Conservation (phyloP, 768 basidiomycete species). For the Termitomyces sp. region DNA sequence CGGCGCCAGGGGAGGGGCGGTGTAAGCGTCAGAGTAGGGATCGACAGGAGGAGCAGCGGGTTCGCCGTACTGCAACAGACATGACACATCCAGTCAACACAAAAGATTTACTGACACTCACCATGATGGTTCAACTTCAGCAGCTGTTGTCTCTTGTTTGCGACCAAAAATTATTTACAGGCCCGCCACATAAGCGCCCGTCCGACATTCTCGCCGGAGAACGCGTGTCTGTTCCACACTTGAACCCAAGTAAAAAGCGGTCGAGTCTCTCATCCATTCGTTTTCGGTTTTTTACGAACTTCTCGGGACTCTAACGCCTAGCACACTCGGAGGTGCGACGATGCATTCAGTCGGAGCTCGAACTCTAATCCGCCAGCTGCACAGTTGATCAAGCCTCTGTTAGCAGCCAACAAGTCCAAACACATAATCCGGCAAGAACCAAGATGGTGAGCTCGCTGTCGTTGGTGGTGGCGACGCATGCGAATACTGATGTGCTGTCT, state of each 20-base stretch:
- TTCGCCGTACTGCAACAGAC: slow-evolving; percentile 57
- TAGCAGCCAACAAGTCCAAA: slow-evolving; percentile 37
- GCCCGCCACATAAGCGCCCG: slow-evolving; percentile 12
- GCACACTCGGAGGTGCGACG: neutral
- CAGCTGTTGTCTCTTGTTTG: slow-evolving; percentile 42
- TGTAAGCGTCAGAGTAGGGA: slow-evolving; percentile 82
- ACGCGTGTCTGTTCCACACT: neutral
- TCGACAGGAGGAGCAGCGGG: slow-evolving; percentile 53
- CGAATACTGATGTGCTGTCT: slow-evolving; percentile 4
- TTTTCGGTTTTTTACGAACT: neutral
- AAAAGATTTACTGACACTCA: slow-evolving; percentile 29
- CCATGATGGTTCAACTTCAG: slow-evolving; percentile 66
- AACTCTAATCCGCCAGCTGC: slow-evolving; percentile 42
- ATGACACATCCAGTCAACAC: slow-evolving; percentile 2
- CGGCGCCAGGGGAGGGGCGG: slow-evolving; percentile 50
- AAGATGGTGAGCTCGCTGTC: slow-evolving; percentile 76
- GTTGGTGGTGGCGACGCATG: slow-evolving; percentile 17
- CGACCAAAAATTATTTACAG: slow-evolving; percentile 13
- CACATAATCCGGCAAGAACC: slow-evolving; percentile 54
- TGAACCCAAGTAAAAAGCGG: too few species aligned
- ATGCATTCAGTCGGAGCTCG: slow-evolving; percentile 32
- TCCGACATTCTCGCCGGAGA: neutral
- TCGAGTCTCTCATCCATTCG: too few species aligned
- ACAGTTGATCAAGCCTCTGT: slow-evolving; percentile 64
- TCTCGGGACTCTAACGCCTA: neutral